These are phyloP conservation scores for Dictyophora rubrovolvata DNA, from an alignment of 768 basidiomycete genomes.

Conservation along the genomic window DNA sequence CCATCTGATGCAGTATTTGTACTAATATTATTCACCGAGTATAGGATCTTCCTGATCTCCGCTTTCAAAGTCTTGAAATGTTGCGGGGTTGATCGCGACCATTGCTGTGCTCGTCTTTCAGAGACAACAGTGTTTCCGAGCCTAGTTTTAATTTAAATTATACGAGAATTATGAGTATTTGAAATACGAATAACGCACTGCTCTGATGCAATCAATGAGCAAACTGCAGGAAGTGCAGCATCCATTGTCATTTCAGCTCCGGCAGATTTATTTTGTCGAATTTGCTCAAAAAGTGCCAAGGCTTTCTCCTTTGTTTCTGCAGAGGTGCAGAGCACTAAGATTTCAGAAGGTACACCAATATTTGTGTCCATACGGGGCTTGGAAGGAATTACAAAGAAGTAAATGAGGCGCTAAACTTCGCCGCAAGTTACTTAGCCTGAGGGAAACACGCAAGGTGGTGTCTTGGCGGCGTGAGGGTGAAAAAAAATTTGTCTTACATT, in stretches of 20 bases:
- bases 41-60: background rate
- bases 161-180: background rate
- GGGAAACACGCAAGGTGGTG: background rate
- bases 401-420: constrained; percentile 3
- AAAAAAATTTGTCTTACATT: too few species aligned
- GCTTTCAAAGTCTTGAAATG: background rate
- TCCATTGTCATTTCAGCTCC: background rate
- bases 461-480: too few species aligned
- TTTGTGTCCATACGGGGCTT: constrained; percentile 1
- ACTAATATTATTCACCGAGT: background rate
- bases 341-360: constrained; percentile 8
- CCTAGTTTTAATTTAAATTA: background rate
- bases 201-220: constrained; percentile 8
- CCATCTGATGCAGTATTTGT: background rate
- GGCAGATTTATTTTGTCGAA: background rate
- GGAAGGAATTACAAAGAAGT: constrained; percentile 1
- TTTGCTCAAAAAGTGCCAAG: constrained; percentile 1
- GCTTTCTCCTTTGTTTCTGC: constrained; percentile 6
- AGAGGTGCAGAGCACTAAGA: constrained; percentile 5
- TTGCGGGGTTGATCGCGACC: constrained; percentile 5
- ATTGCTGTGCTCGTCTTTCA: constrained; percentile 7
- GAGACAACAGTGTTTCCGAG: constrained; percentile 7
- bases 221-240: constrained; percentile 6
- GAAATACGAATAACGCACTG: background rate
- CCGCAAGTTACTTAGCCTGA: background rate